Base-by-base conservation (phyloP, 495 filamentous ascomycete genomes). In the Penicillium psychrofluorescens region DNA sequence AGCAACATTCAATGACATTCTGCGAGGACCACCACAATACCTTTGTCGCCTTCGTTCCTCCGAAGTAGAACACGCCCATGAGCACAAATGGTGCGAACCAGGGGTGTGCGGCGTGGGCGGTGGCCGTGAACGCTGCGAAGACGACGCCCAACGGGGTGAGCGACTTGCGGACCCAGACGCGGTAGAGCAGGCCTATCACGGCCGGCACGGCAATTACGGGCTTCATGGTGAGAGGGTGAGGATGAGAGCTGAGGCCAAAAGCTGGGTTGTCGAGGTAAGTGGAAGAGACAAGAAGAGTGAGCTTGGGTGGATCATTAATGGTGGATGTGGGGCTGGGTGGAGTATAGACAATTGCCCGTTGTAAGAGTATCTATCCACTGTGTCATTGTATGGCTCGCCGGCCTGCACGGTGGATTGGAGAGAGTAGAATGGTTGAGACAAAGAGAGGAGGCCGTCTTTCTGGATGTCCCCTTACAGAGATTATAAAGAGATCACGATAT, bases 81-180 rank as follows among this genome's bases (percentile, higher is more conserved):
- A 96, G 74, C 15, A 76, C 73, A 62, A 95, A 94, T 2, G 87
- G 90, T n/a, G 89, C 67, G 43, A 83, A 85, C 87, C 87, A 95
- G 8, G 92, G 90, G 64, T 97, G 92, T 14, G 88, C 51, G 8
- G 90, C 87, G 62, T 98, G 92, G 4, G 82, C 77, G 42, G 74
- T 59, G 8, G 88, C 90, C 7, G 94, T 94, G 29, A 83, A 46
- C 15, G 64, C 65, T 10, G 90, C 89, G 14, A 77, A 72, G 8
- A 82, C 54, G 47, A 90, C 75, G 35, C 88, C 88, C 29, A 73
- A 65, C 0, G 84, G 81, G 10, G 88, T 92, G 36, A 95, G 73
- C 7, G 87, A 89, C 16, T 87, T 82, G 49, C 80, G 80, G 13
- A 78, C 76, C 58, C 76, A 79, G 15, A 86, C 87, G 34, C 85